Evolutionary conservation across 2,329 filamentous ascomycete genomes (phyloP).

Genomic region (Trichoderma brevicompactum): DNA sequence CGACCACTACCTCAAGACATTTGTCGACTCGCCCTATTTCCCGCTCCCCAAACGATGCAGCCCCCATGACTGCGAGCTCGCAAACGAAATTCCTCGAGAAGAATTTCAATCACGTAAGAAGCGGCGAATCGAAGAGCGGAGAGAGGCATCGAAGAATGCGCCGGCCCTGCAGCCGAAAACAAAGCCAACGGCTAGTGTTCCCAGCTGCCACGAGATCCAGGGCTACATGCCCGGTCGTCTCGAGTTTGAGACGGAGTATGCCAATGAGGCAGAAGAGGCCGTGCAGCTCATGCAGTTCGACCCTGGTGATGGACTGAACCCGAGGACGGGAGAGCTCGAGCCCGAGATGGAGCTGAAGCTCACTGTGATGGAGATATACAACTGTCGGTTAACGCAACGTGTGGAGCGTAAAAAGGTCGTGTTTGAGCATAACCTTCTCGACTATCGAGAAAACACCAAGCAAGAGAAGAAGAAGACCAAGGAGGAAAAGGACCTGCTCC

Average conservation of each 20-base stretch:
- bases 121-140: slow-evolving; percentile 86
- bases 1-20: slow-evolving; percentile 89
- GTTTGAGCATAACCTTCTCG: slow-evolving; percentile 90
- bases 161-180: slow-evolving; percentile 86
- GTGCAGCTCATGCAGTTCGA: slow-evolving; percentile 99
- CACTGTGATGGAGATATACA: slow-evolving; percentile 98
- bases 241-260: slow-evolving; percentile 96
- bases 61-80: slow-evolving; percentile 76
- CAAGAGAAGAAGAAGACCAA: slow-evolving; percentile 94
- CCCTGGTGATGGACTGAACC: slow-evolving; percentile 89
- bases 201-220: slow-evolving; percentile 95
- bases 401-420: slow-evolving; percentile 96
- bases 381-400: slow-evolving; percentile 83
- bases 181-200: slow-evolving; percentile 93
- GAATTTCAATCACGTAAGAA: slow-evolving; percentile 95
- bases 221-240: slow-evolving; percentile 97
- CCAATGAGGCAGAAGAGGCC: slow-evolving; percentile 96
- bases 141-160: slow-evolving; percentile 83
- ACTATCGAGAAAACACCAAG: slow-evolving; percentile 89
- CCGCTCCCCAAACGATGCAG: slow-evolving; percentile 86
- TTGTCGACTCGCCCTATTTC: slow-evolving; percentile 80
- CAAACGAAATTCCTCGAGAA: slow-evolving; percentile 81
- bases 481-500: slow-evolving; percentile 87
- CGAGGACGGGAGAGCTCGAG: slow-evolving; percentile 80
- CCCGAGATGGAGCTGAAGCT: slow-evolving; percentile 97